These are phyloP conservation scores for Penicillium sp. DNA, from an alignment of 2,329 filamentous ascomycete genomes.

Conservation along the genomic window DNA sequence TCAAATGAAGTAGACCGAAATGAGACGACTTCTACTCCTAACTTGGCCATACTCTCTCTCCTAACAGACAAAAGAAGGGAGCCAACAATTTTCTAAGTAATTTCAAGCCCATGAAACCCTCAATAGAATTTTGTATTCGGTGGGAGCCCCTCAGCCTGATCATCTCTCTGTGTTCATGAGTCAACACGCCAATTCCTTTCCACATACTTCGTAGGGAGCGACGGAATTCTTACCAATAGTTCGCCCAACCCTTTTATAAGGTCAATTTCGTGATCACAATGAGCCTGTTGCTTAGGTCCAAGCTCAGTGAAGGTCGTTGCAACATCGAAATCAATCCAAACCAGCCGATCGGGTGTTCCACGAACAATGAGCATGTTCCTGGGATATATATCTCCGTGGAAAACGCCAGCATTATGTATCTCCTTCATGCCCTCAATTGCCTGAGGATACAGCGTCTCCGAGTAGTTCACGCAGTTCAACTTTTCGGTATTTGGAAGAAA, in stretches of 20 bases:
- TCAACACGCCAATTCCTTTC: slow-evolving; percentile 3
- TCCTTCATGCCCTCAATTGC: slow-evolving; percentile 22
- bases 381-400: slow-evolving; percentile 22
- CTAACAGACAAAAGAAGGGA: too few relatives aligned
- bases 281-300: slow-evolving; percentile 5
- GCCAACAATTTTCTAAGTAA: background rate
- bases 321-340: slow-evolving; percentile 30
- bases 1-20: too few relatives aligned
- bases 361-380: slow-evolving; percentile 21
- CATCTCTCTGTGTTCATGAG: slow-evolving; percentile 16
- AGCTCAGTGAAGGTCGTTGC: slow-evolving; percentile 19
- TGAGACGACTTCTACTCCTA: too few relatives aligned
- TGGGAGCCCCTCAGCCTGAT: slow-evolving; percentile 20
- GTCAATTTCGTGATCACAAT: slow-evolving; percentile 16
- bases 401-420: slow-evolving; percentile 20
- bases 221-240: slow-evolving; percentile 7
- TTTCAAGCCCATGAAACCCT: background rate
- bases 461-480: slow-evolving; percentile 24
- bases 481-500: slow-evolving; percentile 15
- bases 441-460: slow-evolving; percentile 11
- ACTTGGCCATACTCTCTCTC: too few relatives aligned
- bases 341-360: slow-evolving; percentile 16
- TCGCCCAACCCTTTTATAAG: slow-evolving; percentile 18
- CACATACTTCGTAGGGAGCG: background rate
- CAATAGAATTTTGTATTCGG: slow-evolving; percentile 24